Base-by-base conservation (phyloP, 179 eudicot species). In the Carnegiea gigantea region DNA sequence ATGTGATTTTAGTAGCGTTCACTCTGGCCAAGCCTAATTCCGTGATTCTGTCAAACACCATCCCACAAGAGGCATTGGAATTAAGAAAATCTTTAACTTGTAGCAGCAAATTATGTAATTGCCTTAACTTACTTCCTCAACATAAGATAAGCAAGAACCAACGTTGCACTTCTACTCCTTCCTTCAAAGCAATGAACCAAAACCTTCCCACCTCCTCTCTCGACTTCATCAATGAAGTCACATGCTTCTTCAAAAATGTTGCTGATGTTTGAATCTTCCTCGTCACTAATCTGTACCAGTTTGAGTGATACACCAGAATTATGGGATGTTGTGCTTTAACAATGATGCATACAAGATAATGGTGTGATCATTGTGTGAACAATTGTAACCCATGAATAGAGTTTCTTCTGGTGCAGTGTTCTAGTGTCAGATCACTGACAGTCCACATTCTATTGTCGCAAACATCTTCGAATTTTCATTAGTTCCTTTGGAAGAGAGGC, bases 101-200 rank as follows among this genome's bases (percentile, higher is more conserved):
- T 7, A 17, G 38, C 70, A 60, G 70, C 70, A 49, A 24, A 28
- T 44, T 44, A 38, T 26, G 43, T 5, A 57, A 18, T 0, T 33
- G 72, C 75, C 75, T 51, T 24, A 23, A 89, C 98, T 90, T 93
- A 97, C 99, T 97, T 97, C 82, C 91, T 90, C 65, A 91, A 88
- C 95, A 97, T 95, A 53, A 97, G 84, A 85, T 92, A 97, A 74
- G 98, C 98, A 81, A 97, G 90, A 82, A 97, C 95, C 71, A 92
- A 82, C 44, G 98, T 95, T 23, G 98, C 98, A 78, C 99, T 97
- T 86, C 99, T 88, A 83, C 99, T 97, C 88, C 92, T 93, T 84
- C 99, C 99, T 91, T 97, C 99, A 77, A 97, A 97, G 91, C 99
- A 97, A 83, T 97, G 99, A 80, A 97, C 99, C 88, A 97, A 84